Evolutionary conservation across 1,284 basidiomycete species (phyloP).

Genomic region (Ustilago cynodontis): DNA sequence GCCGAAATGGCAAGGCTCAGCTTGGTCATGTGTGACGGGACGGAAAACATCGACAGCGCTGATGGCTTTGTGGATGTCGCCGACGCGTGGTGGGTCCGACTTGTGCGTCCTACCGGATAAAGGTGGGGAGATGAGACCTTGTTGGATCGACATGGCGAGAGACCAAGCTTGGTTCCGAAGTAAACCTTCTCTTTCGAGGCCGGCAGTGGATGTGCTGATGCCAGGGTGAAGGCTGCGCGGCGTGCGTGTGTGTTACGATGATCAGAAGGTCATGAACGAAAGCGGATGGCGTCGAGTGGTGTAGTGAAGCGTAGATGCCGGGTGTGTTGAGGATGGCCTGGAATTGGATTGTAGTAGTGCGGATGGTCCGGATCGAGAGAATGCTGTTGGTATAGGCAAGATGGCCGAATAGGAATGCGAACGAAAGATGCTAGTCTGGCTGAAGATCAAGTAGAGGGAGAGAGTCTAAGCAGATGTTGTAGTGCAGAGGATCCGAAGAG

Average conservation of each 20-base stretch:
- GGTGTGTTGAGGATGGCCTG: conserved; percentile 1
- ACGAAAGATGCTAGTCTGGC: neutral
- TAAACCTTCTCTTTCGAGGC: no score
- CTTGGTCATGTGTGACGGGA: neutral
- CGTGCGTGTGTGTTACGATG: neutral
- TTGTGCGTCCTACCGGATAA: conserved; percentile 38
- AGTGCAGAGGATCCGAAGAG: neutral
- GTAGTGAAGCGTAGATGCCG: no score
- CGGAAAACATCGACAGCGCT: conserved; percentile 30
- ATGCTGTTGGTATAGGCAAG: neutral
- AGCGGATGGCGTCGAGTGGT: neutral
- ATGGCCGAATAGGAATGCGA: neutral
- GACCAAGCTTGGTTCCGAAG: conserved; percentile 6
- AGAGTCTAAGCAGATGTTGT: neutral
- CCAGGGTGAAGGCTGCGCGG: conserved; percentile 4
- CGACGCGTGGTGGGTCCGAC: conserved; percentile 26
- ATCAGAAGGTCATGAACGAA: conserved; percentile 13
- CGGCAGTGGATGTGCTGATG: neutral
- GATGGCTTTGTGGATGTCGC: conserved; percentile 18
- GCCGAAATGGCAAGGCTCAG: conserved; percentile 3
- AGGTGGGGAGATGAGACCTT: conserved; percentile 42
- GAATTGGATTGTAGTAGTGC: neutral
- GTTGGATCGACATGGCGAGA: conserved; percentile 36
- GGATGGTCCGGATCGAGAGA: neutral
- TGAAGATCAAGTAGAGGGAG: neutral